phyloP scores from a whole-genome alignment of 2,329 filamentous ascomycete species.

The Neophaeococcomyces mojaviensis region DNA sequence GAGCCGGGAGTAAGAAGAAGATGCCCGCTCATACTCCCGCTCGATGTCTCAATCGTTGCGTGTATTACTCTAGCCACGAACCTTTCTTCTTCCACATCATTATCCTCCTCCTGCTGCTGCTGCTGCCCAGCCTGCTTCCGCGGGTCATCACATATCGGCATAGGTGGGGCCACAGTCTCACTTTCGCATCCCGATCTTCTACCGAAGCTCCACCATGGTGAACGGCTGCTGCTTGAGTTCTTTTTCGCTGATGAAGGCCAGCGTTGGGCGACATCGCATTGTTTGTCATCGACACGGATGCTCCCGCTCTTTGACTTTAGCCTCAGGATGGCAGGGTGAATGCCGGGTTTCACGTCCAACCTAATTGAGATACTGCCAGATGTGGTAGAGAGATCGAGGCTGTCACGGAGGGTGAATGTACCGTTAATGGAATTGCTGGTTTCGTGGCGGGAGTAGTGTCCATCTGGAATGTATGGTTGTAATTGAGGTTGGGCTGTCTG shows the following conservation, averaged over 20 bases:
- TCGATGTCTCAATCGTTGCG: conserved; percentile 8
- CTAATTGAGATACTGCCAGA: conserved; percentile 25
- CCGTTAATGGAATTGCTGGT: conserved; percentile 24
- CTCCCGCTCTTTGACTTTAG: conserved; percentile 25
- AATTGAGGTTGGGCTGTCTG: neutral
- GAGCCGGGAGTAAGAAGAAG: conserved; percentile 2
- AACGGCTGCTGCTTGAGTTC: neutral
- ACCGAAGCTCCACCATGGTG: neutral
- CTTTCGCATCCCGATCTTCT: neutral
- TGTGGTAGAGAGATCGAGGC: conserved; percentile 7
- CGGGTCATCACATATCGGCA: conserved; percentile 2
- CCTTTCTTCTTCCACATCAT: neutral
- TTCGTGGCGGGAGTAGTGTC: conserved; percentile 14
- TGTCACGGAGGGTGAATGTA: conserved; percentile 28
- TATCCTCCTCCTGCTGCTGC: neutral
- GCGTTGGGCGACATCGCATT: neutral
- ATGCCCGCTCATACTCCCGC: conserved; percentile 3
- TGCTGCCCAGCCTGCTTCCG: conserved; percentile 3
- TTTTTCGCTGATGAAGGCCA: too few species aligned
- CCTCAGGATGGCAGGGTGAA: conserved; percentile 26
- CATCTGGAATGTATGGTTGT: neutral
- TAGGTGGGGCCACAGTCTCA: neutral
- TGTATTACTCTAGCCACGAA: conserved; percentile 1
- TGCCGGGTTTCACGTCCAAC: conserved; percentile 28
- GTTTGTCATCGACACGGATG: conserved; percentile 20